Conservation (phyloP, 768 basidiomycete genomes). For the Lentinus tigrinus region DNA sequence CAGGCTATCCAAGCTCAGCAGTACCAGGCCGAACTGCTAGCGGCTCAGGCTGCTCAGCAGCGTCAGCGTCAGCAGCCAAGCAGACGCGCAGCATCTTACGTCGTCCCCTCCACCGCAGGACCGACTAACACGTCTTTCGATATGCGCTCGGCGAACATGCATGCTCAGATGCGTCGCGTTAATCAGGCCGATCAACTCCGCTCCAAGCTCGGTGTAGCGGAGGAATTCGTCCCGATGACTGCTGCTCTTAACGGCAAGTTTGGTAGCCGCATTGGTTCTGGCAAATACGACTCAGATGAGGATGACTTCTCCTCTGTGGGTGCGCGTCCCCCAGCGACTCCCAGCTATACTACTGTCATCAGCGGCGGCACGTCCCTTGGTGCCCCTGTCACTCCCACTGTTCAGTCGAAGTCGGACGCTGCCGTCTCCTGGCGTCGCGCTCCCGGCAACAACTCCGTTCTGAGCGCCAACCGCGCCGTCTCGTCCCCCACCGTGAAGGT, state of each 20-base stretch:
- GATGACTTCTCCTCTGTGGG: slow-evolving; percentile 29
- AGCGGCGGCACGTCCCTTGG: slow-evolving; percentile 75
- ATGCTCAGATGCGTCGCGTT: slow-evolving; percentile 62
- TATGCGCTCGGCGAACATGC: slow-evolving; percentile 52
- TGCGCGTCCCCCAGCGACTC: slow-evolving; percentile 47
- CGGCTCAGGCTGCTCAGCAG: slow-evolving; percentile 60
- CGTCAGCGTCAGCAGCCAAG: slow-evolving; percentile 54
- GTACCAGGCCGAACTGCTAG: slow-evolving; percentile 69
- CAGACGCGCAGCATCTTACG: slow-evolving; percentile 50
- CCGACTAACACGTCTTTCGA: slow-evolving; percentile 66
- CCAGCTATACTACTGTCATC: slow-evolving; percentile 64
- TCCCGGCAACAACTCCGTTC: slow-evolving; percentile 65
- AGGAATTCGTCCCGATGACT: slow-evolving; percentile 77
- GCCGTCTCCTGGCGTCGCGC: slow-evolving; percentile 81
- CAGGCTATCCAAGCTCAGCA: slow-evolving; percentile 75
- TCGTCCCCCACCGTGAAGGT: slow-evolving; percentile 56
- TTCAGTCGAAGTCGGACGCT: slow-evolving; percentile 71
- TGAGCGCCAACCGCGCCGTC: slow-evolving; percentile 60
- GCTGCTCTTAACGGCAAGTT: slow-evolving; percentile 76
- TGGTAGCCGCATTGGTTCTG: slow-evolving; percentile 57
- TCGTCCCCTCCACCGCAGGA: slow-evolving; percentile 72
- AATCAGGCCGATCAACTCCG: slow-evolving; percentile 68
- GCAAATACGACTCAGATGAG: slow-evolving; percentile 43
- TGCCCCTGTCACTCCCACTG: slow-evolving; percentile 41
- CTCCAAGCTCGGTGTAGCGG: slow-evolving; percentile 54